Evolutionary conservation across 768 basidiomycete species (phyloP), one percentile per base, ranked within the genome.

Genomic region (Terana coerulea): DNA sequence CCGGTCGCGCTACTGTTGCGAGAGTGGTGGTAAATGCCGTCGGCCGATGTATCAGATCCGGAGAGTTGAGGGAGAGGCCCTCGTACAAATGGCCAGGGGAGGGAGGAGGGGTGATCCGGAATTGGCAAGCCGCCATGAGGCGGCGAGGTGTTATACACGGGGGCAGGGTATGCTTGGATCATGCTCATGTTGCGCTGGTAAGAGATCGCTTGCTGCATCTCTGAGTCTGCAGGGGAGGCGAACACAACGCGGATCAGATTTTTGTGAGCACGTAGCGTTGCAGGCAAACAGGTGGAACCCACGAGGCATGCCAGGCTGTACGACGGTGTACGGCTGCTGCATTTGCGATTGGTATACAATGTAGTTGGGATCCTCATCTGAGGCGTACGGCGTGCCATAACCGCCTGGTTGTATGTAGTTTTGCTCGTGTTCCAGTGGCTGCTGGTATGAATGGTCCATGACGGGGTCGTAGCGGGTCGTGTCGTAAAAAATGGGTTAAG

Each of bases 41-140:
- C 88, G 61, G 77, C 86, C 64, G 89, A 91, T 67, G 87, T 88
- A 72, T 91, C 89, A 73, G 89, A 91, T 73, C 88, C 88, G 75
- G 88, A 91, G 66, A 89, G 76, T n/a, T n/a, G n/a, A n/a, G n/a
- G n/a, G n/a, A n/a, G n/a, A n/a, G n/a, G n/a, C n/a, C n/a, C n/a
- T n/a, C n/a, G n/a, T n/a, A n/a, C n/a, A n/a, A n/a, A n/a, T n/a
- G n/a, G n/a, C n/a, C n/a, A n/a, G 72, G 86, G 87, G 67, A 89
- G 89, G 51, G 88, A 89, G 62, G 90, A 74, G 67, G 88, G 84
- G 73, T 84, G 79, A 69, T 86, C 81, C 57, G 85, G 85, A 67
- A 84, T 70, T 52, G 76, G 80, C 75, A 85, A 74, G 65, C 64
- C 67, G 62, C 78, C 84, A 85, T 86, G 85, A 77, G 83, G 86